Evolutionary conservation across 768 basidiomycete genomes (phyloP), one percentile per base, ranked within the genome.

Genomic region (Serpula lacrymans): DNA sequence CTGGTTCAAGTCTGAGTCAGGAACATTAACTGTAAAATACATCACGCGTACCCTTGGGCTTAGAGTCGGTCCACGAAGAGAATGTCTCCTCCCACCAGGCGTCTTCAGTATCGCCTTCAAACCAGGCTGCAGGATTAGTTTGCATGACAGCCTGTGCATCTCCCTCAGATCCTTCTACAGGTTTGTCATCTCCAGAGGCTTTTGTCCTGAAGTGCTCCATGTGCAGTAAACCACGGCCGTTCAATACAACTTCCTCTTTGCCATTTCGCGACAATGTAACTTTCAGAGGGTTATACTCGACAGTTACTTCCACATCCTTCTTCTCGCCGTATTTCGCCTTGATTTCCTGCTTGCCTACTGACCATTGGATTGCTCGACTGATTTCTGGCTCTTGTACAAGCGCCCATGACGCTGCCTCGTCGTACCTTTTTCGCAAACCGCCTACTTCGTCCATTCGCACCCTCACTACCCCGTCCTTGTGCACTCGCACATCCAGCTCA

Each of bases 191-290:
- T 39, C 64, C 62, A 8, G 67, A 62, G n/a, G 64, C 59, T 55
- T 84, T 82, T 16, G 71, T 72, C 52, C 89, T 86, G 73, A 94
- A 97, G 63, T 98, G 96, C 57, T 99, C 96, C 95, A 99, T 94
- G 51, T 98, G 94, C 48, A 99, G 70, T 22, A 99, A 72, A 2
- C 89, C 88, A 28, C 81, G 75, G 2, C 88, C 91, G 53, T 99
- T 99, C 25, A 99, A 63, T 7, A 92, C 82, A 35, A 99, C 73
- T 54, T 96, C 87, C 43, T 86, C 84, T 56, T 80, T 82, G 3
- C 88, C 90, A 42, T 78, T 72, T 24, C 83, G 76, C 32, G 78
- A 69, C 47, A 96, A 72, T 1, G 77, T 74, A 27, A 98, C 69
- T 48, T 76, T 78, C 52, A 98, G 66, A 2, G 94, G 95, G 20